Conservation (phyloP, 805 yeast species). For the Yamadazyma philogaea region DNA sequence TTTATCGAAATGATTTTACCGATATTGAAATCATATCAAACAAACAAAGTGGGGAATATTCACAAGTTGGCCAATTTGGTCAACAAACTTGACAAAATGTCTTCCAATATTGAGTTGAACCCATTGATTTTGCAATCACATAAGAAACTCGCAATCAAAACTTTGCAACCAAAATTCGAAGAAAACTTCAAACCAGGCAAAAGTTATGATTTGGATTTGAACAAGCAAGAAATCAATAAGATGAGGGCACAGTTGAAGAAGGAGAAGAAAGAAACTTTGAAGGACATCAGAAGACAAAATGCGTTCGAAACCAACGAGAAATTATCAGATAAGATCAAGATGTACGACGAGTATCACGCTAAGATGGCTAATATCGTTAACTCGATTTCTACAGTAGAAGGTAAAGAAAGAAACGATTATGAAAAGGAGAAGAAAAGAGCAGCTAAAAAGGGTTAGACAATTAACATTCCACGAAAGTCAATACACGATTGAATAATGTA, state of each 20-base stretch:
- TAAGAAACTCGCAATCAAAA: slow-evolving; percentile 77
- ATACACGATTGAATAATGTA: no score
- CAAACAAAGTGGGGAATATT: slow-evolving; percentile 16
- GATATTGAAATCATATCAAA: slow-evolving; percentile 23
- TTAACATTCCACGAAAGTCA: background rate
- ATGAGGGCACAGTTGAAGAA: slow-evolving; percentile 83
- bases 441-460: background rate
- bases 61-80: slow-evolving; percentile 42
- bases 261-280: slow-evolving; percentile 82
- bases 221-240: slow-evolving; percentile 79
- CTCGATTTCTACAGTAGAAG: slow-evolving; percentile 88
- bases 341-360: slow-evolving; percentile 76
- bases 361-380: slow-evolving; percentile 87
- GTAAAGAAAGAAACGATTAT: slow-evolving; percentile 89
- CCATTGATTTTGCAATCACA: slow-evolving; percentile 84
- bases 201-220: slow-evolving; percentile 71
- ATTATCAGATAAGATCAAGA: slow-evolving; percentile 70
- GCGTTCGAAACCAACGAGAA: slow-evolving; percentile 84
- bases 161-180: slow-evolving; percentile 88
- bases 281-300: slow-evolving; percentile 87
- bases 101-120: slow-evolving; percentile 32
- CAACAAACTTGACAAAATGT: slow-evolving; percentile 47
- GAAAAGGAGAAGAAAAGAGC: slow-evolving; percentile 76
- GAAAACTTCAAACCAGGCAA: slow-evolving; percentile 95
- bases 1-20: slow-evolving; percentile 28